These are phyloP conservation scores for Coemansia sp. DNA, from an alignment of 192 early-diverging fungal species.

Conservation along the genomic window DNA sequence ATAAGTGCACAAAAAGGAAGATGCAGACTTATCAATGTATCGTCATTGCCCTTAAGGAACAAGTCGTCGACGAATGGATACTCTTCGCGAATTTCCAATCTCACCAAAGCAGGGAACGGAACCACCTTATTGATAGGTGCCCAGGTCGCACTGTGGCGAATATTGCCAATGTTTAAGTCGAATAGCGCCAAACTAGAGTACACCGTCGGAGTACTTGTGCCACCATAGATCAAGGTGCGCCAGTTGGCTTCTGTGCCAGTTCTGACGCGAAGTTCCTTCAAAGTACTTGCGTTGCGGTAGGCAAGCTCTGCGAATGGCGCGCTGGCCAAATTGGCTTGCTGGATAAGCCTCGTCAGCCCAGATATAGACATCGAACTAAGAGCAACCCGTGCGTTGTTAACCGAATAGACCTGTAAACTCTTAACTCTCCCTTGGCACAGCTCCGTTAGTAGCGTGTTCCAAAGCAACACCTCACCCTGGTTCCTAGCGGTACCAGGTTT, in stretches of 20 bases:
- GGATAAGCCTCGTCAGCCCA: neutral
- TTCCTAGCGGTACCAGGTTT: too few species aligned
- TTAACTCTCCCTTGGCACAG: neutral
- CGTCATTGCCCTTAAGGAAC: neutral
- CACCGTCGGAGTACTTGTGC: neutral
- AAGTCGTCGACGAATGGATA: neutral
- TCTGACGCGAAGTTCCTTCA: neutral
- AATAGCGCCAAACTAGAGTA: neutral
- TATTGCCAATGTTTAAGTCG: too few species aligned
- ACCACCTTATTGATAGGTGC: neutral
- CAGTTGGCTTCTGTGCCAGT: neutral
- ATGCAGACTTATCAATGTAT: neutral
- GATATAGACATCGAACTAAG: neutral
- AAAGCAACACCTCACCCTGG: neutral
- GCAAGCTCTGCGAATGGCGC: neutral
- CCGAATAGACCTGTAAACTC: neutral
- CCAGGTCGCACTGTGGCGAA: neutral
- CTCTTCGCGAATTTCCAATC: neutral
- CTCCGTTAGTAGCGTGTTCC: neutral
- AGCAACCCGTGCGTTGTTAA: neutral
- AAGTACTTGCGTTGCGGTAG: neutral
- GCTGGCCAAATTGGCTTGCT: neutral
- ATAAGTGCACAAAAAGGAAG: neutral
- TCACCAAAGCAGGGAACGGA: neutral
- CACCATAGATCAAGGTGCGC: neutral